Evolutionary conservation across 805 yeast genomes (phyloP).

Genomic region (Candida morakotiae): DNA sequence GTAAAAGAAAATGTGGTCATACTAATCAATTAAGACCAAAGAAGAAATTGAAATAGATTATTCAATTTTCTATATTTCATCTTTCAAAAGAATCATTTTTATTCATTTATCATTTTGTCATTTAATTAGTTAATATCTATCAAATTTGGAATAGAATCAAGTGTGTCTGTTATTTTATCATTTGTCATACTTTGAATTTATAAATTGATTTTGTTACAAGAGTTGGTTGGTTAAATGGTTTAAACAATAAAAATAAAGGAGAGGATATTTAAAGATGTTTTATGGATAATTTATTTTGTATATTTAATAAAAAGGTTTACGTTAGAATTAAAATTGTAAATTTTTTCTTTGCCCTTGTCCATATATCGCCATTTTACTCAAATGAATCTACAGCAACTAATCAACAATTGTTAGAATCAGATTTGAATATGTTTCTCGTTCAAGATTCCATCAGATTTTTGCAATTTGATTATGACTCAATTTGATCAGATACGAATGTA

Average conservation of each 20-base stretch:
- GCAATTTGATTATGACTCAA: too few relatives aligned
- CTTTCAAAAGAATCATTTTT: not conserved
- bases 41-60: conserved; percentile 92
- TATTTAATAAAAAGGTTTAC: conserved; percentile 4
- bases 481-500: too few relatives aligned
- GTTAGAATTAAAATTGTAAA: conserved; percentile 1
- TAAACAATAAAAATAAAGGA: too few relatives aligned
- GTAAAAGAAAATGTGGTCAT: conserved; percentile 99
- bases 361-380: too few relatives aligned
- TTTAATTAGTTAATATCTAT: not conserved
- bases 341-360: too few relatives aligned
- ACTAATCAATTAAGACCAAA: conserved; percentile 99
- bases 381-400: too few relatives aligned
- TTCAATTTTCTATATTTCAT: conserved; percentile 1
- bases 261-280: not conserved
- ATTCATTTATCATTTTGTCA: conserved; percentile 1
- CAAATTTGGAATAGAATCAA: too few relatives aligned
- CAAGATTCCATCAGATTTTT: too few relatives aligned
- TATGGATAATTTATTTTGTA: conserved; percentile 1
- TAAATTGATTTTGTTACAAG: not conserved
- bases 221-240: not conserved
- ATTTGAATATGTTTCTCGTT: too few relatives aligned
- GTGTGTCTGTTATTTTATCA: too few relatives aligned
- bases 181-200: too few relatives aligned
- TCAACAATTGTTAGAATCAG: too few relatives aligned